phyloP scores from a whole-genome alignment of 352 stramenopile species.

The Phytopythium helicoides region DNA sequence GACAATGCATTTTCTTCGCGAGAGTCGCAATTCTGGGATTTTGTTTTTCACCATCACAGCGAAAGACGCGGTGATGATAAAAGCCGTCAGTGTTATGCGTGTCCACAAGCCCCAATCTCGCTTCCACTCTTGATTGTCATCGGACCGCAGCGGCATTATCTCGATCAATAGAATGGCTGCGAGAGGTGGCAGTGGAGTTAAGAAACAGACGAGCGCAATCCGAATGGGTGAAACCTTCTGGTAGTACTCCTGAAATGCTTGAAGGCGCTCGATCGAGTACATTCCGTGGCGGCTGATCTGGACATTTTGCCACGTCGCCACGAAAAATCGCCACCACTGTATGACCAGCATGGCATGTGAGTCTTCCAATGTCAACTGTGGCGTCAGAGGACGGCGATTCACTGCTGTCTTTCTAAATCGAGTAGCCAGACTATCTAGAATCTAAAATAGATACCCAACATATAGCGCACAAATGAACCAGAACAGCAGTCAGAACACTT shows the following conservation, averaged over 20 bases:
- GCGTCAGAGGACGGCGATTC: background rate
- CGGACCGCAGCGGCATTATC: background rate
- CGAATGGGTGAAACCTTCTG: constrained; percentile 17
- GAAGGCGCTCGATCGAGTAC: constrained; percentile 37
- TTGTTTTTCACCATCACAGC: constrained; percentile 6
- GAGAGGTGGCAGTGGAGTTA: constrained; percentile 24
- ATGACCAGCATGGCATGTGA: background rate
- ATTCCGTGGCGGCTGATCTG: constrained; percentile 28
- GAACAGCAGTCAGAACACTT: too few relatives aligned
- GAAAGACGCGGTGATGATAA: constrained; percentile 1
- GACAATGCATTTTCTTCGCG: background rate
- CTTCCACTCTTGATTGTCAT: background rate
- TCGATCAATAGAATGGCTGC: constrained; percentile 2
- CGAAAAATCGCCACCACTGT: background rate
- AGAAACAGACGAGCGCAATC: constrained; percentile 17
- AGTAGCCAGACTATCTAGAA: too few relatives aligned
- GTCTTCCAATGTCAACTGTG: background rate
- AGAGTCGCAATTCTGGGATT: constrained; percentile 4
- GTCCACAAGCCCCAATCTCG: background rate
- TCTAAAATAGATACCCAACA: too few relatives aligned
- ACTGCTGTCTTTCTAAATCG: too few relatives aligned
- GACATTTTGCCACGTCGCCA: constrained; percentile 4
- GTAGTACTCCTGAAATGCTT: constrained; percentile 33
- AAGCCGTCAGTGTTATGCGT: constrained; percentile 3
- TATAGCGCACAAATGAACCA: too few relatives aligned